Base-by-base conservation (phyloP, 768 basidiomycete genomes). In the Chiua virens region DNA sequence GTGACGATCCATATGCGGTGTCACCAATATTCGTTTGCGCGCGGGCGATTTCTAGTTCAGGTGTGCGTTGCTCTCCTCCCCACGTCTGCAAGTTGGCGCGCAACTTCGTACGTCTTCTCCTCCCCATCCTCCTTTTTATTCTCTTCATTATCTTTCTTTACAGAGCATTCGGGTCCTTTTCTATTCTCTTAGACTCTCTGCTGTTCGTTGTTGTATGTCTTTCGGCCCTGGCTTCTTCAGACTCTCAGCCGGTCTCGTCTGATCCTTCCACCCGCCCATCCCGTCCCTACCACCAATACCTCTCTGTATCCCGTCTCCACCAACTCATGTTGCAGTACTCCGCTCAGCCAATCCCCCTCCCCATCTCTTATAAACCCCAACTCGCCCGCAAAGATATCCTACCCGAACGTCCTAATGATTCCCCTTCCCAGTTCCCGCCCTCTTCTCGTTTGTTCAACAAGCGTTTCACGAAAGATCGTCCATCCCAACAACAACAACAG, bases 261-360 rank as follows among this genome's bases (percentile, higher is more conserved):
- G 80, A 77, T 73, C 71, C 64, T 61, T 56, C 55, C 48, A 41
- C 49, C 40, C 54, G 45, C 57, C 71, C 28, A 67, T 67, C 66
- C 64, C 68, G 66, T 61, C 60, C 53, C 38, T 69, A 62, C 59
- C 57, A 66, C 54, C 62, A 59, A 50, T 65, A 56, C 59, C 65
- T 66, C 46, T 61, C 63, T 36, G 66, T 65, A 36, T 65, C 62
- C 50, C 59, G 44, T 37, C 59, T 64, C 11, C 62, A 56, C 56
- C 56, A 66, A 57, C 75, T 68, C 71, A 85, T 85, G 83, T 80
- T 84, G 79, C 82, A 83, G 73, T 80, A 79, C 8, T 69, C 67
- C 20, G 69, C 69, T 3, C 67, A 69, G 46, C 67, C 68, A 28
- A 68, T 68, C 11, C 54, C 68, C 40, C 67, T 70, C 18, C 63